phyloP scores from a whole-genome alignment of 2,329 filamentous ascomycete genomes.

The Talaromyces verruculosus region DNA sequence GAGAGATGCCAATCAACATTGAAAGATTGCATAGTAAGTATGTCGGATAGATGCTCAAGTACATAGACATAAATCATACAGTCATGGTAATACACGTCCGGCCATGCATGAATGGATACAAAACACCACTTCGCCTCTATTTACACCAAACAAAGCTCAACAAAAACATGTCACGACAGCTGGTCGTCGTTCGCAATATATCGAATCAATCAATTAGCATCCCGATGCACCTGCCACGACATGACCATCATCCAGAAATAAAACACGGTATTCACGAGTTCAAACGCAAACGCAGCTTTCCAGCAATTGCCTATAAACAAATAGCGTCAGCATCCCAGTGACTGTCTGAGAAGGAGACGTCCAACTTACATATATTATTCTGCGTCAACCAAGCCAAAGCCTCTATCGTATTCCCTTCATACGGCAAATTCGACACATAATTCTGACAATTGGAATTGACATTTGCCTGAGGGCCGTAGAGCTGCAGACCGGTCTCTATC shows the following conservation, averaged over 20 bases:
- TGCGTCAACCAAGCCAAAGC: conserved; percentile 65
- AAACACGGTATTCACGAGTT: conserved; percentile 63
- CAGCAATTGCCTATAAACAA: conserved; percentile 55
- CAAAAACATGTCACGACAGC: not conserved
- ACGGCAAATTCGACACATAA: conserved; percentile 52
- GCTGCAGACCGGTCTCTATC: conserved; percentile 63
- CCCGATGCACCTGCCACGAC: conserved; percentile 54
- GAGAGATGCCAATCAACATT: no score
- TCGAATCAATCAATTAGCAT: conserved; percentile 26
- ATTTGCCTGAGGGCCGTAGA: conserved; percentile 58
- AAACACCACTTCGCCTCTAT: conserved; percentile 13
- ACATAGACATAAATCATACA: not conserved
- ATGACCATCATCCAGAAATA: conserved; percentile 67
- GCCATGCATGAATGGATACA: conserved; percentile 10
- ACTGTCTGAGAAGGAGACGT: not conserved
- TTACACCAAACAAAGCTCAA: conserved; percentile 3
- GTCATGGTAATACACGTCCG: not conserved
- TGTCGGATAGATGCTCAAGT: not conserved
- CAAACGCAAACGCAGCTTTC: conserved; percentile 64
- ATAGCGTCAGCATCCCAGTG: not conserved
- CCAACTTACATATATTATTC: conserved; percentile 58
- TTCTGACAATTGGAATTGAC: conserved; percentile 61
- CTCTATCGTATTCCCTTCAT: conserved; percentile 51
- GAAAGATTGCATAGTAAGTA: no score
- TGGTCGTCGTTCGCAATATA: not conserved